A percentile compares a stretch with the other conserved stretches of the same genome.
These are phyloP conservation scores for Filobasidium floriforme DNA, from an alignment of 768 basidiomycete species.

Conservation along the genomic window DNA sequence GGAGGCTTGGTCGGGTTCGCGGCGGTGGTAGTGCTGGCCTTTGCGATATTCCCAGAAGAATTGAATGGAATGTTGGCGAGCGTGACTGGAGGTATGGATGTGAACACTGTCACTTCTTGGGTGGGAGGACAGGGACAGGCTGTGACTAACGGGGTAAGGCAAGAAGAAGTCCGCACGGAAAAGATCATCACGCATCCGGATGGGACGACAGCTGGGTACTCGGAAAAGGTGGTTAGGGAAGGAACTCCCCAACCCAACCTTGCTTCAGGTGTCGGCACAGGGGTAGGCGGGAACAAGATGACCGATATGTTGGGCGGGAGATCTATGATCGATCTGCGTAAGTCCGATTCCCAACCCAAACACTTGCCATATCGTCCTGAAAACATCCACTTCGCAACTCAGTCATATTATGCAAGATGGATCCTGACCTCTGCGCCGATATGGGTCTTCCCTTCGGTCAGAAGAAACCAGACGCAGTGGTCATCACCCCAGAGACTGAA, in stretches of 20 bases:
- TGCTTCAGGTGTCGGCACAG: not conserved
- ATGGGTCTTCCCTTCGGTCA: constrained; percentile 5
- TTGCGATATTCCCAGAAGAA: constrained; percentile 23
- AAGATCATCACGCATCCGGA: not conserved
- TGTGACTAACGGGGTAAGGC: not conserved
- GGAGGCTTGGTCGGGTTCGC: constrained; percentile 19
- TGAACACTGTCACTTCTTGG: not conserved
- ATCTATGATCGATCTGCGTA: not conserved
- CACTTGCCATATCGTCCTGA: too few relatives aligned
- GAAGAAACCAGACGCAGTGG: not conserved
- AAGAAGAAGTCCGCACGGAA: not conserved
- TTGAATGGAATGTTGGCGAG: constrained; percentile 10
- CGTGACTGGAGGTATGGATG: not conserved
- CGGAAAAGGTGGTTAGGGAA: not conserved
- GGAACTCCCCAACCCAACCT: not conserved
- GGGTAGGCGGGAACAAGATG: constrained; percentile 9
- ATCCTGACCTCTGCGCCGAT: constrained; percentile 14
- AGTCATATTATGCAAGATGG: constrained; percentile 18
- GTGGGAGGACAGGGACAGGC: not conserved
- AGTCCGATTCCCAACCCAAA: not conserved
- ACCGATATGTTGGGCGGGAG: constrained; percentile 8
- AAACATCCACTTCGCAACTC: not conserved
- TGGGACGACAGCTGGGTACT: constrained; percentile 4
- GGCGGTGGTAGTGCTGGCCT: constrained; percentile 20
- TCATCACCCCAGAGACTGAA: not conserved